Base-by-base conservation (phyloP, 1,284 basidiomycete species). In the Tetrapyrgos nigripes region DNA sequence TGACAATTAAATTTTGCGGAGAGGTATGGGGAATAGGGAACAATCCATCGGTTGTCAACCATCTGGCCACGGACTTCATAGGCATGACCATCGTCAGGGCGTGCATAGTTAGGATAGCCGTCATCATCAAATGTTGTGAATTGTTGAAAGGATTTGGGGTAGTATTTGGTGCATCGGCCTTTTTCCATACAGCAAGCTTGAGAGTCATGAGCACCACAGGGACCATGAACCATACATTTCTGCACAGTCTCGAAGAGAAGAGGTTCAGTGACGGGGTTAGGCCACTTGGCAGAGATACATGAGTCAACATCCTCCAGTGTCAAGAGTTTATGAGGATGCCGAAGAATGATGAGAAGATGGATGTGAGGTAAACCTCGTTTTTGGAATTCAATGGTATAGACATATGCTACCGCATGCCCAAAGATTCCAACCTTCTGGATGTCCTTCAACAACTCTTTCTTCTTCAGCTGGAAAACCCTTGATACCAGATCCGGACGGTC, bases 361-460 rank as follows among this genome's bases (percentile, higher is more conserved):
- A 79, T 73, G 53, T 83, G 82, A 2, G 80, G 80, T 0, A 83
- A 70, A 0, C 81, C 79, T 1, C 76, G 66, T 57, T 83, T 85
- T 60, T 85, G 83, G 54, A 80, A 85, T 60, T 84, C 79, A 57
- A 83, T 80, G 1, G 73, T 75, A 55, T 79, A 79, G 1, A 84
- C 73, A 57, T 74, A 60, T 0, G 68, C 74, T 14, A 65, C 67
- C 3, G 62, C 46, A 0, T 60, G 14, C 1, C 76, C 75, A 59
- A 76, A 72, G 1, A 65, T 60, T 44, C 31, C 21, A 23, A 33
- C 46, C 66, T 71, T 53, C 45, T 53, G 10, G 24, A 80, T 75
- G 35, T 76, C 66, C 0, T 79, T 64, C 0, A 83, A 17, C 0
- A 83, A 46, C 0, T 69, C 72, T 3, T 76, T 62, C 37, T 72